Conservation (phyloP, 257 asterid species). For the Lantana camara region DNA sequence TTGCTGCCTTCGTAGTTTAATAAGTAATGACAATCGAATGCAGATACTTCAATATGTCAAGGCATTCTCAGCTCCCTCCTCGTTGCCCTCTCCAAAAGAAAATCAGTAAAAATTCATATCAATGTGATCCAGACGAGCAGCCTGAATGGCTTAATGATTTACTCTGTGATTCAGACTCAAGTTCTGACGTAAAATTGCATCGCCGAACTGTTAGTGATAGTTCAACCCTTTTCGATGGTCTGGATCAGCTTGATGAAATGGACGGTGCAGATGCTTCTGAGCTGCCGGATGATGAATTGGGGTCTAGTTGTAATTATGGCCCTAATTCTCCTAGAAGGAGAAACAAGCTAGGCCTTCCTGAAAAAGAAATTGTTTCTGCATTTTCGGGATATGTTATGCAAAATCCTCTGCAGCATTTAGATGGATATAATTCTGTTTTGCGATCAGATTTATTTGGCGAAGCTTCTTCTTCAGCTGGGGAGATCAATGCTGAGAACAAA, state of each 20-base stretch:
- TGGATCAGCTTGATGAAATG: constrained; percentile 35
- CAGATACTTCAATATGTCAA: constrained; percentile 56
- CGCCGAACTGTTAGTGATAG: constrained; percentile 69
- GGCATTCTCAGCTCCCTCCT: constrained; percentile 86
- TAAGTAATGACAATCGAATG: constrained; percentile 27
- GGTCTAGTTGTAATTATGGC: constrained; percentile 62
- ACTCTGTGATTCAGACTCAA: constrained; percentile 55
- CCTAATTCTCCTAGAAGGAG: constrained; percentile 83
- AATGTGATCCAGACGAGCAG: constrained; percentile 55
- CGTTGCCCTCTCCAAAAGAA: constrained; percentile 86
- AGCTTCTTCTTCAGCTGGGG: constrained; percentile 39
- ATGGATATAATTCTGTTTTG: constrained; percentile 38
- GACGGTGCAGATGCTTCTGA: constrained; percentile 44
- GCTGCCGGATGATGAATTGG: constrained; percentile 47
- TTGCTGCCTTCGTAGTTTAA: constrained; percentile 1
- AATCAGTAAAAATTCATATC: constrained; percentile 25
- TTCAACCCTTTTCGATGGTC: constrained; percentile 43
- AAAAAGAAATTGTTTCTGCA: constrained; percentile 62
- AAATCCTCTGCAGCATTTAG: constrained; percentile 49
- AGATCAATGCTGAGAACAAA: constrained; percentile 40
- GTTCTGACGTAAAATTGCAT: constrained; percentile 38
- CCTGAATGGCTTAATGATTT: constrained; percentile 76
- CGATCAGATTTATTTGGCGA: constrained; percentile 38
- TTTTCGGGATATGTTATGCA: constrained; percentile 57
- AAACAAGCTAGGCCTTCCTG: constrained; percentile 50